Base-by-base conservation (phyloP, 768 basidiomycete genomes). In the Suillus discolor region DNA sequence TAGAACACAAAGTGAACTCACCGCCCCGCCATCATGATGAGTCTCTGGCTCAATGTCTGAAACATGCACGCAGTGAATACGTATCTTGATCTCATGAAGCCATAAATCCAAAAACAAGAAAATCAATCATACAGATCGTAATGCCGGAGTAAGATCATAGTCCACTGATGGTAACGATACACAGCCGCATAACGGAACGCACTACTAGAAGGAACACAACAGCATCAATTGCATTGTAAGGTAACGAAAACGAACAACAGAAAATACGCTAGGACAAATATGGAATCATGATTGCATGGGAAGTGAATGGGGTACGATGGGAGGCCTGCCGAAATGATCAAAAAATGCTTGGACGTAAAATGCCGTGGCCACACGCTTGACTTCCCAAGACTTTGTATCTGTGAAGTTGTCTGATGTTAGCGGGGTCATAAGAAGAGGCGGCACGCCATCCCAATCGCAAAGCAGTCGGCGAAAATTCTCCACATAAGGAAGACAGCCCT, bases 341-440 rank as follows among this genome's bases (percentile, higher is more conserved):
- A 66, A 66, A 34, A 63, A 66, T 39, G 41, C 44, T 16, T 66
- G 65, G 5, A 49, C 11, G 6, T 66, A 66, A 39, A 66, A 66
- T 3, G 16, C 6, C 2, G 44, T 38, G 0, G 38, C 23, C 38
- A 36, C 31, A 23, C 38, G 3, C 28, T 34, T 51, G 38, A 65
- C 49, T 9, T 38, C 61, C 60, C 60, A 65, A 12, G n/a, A 42
- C 1, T 57, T 23, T 2, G 34, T 57, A 57, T 62, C 31, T 31
- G 31, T 45, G 49, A 62, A 62, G 18, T 62, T 45, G 4, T 62
- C 47, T 8, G 18, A 25, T 23, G 38, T 42, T 38, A 38, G 28
- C 1, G 25, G 41, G 16, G 12, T 44, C 23, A 25, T 7, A 8
- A 66, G 34, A 62, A 28, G 34, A 55, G 65, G 31, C 9, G 12